Percentiles rank a stretch among this genome's conserved stretches.
These are phyloP conservation scores for Thuidium tamariscinum DNA, from an alignment of 225 moss, liverwort and hornwort genomes.

Conservation along the genomic window DNA sequence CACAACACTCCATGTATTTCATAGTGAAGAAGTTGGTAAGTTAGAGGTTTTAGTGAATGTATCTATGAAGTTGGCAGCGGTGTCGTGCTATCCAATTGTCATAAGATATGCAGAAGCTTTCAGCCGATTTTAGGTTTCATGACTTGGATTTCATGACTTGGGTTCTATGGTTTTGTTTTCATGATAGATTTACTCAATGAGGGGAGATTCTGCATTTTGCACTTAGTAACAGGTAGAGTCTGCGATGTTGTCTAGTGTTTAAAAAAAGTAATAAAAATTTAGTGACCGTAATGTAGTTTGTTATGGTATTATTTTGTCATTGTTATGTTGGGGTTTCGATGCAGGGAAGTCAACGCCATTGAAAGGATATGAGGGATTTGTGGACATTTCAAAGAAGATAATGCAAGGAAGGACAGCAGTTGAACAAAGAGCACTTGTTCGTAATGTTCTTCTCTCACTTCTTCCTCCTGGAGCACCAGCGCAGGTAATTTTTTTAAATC, in stretches of 20 bases:
- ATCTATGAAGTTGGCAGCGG: too few species aligned
- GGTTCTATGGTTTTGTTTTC: background rate
- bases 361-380: constrained; percentile 88
- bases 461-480: constrained; percentile 92
- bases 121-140: background rate
- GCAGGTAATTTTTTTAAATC: constrained; percentile 14
- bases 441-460: constrained; percentile 75
- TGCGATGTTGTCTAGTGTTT: background rate
- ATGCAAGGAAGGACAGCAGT: constrained; percentile 88
- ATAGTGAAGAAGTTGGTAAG: too few species aligned
- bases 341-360: constrained; percentile 60
- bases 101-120: background rate
- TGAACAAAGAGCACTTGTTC: constrained; percentile 81
- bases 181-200: background rate
- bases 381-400: constrained; percentile 81
- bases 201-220: background rate
- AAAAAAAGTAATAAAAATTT: too few species aligned
- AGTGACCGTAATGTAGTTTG: background rate
- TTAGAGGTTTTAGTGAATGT: background rate
- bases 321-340: background rate
- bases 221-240: background rate
- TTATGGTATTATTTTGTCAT: background rate
- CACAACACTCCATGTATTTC: background rate
- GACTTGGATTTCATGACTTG: background rate
- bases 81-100: background rate